Conservation (phyloP, 2,329 filamentous ascomycete species). For the Dactylellina parvicollis region DNA sequence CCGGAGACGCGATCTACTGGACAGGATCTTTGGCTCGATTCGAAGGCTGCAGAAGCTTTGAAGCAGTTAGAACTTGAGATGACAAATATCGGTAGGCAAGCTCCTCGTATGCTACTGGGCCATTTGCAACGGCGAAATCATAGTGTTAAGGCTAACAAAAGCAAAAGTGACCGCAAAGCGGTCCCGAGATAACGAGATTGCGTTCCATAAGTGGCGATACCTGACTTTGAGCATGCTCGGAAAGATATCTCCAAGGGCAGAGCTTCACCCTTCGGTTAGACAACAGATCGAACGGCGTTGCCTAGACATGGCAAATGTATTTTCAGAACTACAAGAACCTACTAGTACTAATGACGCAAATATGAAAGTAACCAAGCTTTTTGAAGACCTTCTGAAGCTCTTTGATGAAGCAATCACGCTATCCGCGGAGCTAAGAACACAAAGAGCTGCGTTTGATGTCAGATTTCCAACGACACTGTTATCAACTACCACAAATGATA, state of each 20-base stretch:
- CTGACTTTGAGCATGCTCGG: slow-evolving; percentile 8
- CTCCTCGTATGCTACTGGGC: neutral
- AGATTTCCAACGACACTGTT: neutral
- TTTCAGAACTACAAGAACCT: neutral
- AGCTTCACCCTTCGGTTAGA: neutral
- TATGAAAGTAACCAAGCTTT: neutral
- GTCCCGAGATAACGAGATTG: neutral
- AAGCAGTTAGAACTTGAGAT: neutral
- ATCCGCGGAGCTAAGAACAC: neutral
- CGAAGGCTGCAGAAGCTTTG: neutral
- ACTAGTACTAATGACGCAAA: neutral
- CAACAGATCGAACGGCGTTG: neutral
- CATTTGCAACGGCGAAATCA: neutral
- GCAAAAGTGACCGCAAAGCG: neutral
- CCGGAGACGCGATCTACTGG: neutral
- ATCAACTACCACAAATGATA: neutral
- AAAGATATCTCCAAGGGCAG: neutral
- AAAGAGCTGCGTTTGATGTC: slow-evolving; percentile 7
- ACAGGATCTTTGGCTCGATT: slow-evolving; percentile 5
- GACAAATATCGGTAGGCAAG: neutral
- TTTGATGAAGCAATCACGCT: neutral
- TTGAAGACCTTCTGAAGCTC: neutral
- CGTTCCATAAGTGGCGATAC: slow-evolving; percentile 13
- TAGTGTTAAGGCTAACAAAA: neutral
- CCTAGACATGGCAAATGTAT: neutral